phyloP scores from a whole-genome alignment of 177 flowering plant species.

The Vitis hybrid region DNA sequence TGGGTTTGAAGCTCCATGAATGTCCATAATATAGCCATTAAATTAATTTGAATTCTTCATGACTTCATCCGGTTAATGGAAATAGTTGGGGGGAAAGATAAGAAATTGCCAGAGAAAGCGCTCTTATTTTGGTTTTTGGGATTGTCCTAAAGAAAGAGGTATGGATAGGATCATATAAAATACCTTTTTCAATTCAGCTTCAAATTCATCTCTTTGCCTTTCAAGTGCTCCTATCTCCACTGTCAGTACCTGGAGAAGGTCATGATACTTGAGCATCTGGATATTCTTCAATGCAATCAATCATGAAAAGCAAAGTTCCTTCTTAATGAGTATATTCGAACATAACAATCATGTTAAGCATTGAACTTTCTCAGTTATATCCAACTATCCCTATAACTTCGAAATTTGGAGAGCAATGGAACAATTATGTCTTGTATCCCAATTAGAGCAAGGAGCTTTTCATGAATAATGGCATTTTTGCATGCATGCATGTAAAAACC shows the following conservation, averaged over 20 bases:
- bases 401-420: background rate
- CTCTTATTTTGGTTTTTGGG: background rate
- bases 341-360: background rate
- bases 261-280: background rate
- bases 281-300: background rate
- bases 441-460: background rate
- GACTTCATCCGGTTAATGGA: background rate
- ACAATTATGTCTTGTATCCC: background rate
- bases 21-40: background rate
- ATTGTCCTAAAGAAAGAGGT: too few species aligned
- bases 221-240: slow-evolving; percentile 62
- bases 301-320: background rate
- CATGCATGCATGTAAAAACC: background rate
- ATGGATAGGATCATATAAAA: too few species aligned
- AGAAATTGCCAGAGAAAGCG: background rate
- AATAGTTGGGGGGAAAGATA: background rate
- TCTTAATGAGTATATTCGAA: background rate
- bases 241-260: slow-evolving; percentile 59
- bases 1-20: background rate
- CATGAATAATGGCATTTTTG: background rate
- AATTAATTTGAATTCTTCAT: background rate
- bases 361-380: background rate
- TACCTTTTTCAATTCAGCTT: slow-evolving; percentile 77
- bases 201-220: slow-evolving; percentile 65
- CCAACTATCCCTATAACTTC: background rate